These are phyloP conservation scores for Yamadazyma kanchanaburiensis DNA, from an alignment of 1,139 yeast genomes.

Conservation along the genomic window DNA sequence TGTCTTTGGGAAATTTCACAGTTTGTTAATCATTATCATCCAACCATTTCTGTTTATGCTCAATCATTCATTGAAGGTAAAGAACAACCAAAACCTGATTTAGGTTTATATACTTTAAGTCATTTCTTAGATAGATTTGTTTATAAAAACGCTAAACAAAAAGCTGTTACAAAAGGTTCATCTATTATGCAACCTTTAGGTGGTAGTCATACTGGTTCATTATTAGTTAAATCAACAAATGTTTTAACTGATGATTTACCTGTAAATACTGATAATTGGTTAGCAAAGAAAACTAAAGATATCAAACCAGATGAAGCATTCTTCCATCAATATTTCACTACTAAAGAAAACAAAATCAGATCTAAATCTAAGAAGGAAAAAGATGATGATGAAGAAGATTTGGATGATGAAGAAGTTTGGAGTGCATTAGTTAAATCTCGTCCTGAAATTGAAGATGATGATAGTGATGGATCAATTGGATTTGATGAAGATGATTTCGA, in stretches of 20 bases:
- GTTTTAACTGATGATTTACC: slow-evolving; percentile 49
- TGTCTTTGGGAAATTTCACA: slow-evolving; percentile 84
- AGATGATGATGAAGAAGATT: slow-evolving; percentile 40
- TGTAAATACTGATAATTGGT: slow-evolving; percentile 83
- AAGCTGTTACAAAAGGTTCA: slow-evolving; percentile 67
- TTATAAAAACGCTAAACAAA: slow-evolving; percentile 86
- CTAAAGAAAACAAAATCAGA: slow-evolving; percentile 50
- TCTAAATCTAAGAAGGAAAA: slow-evolving; percentile 21
- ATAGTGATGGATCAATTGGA: slow-evolving; percentile 44
- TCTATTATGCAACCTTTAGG: slow-evolving; percentile 98
- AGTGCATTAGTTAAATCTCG: slow-evolving; percentile 79
- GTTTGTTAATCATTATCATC: slow-evolving; percentile 82
- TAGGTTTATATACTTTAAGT: slow-evolving; percentile 80
- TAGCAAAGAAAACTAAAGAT: slow-evolving; percentile 57
- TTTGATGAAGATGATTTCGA: slow-evolving; percentile 43
- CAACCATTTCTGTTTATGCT: slow-evolving; percentile 84
- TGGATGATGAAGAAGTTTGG: slow-evolving; percentile 85
- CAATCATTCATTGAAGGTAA: slow-evolving; percentile 50
- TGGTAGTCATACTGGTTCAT: slow-evolving; percentile 77
- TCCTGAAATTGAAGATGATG: slow-evolving; percentile 70
- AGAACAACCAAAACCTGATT: slow-evolving; percentile 65
- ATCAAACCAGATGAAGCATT: slow-evolving; percentile 87
- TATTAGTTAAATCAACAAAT: slow-evolving; percentile 69
- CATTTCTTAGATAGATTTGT: slow-evolving; percentile 96
- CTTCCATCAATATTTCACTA: slow-evolving; percentile 82